phyloP scores from a whole-genome alignment of 352 stramenopile genomes.

The Aphanomyces astaci region DNA sequence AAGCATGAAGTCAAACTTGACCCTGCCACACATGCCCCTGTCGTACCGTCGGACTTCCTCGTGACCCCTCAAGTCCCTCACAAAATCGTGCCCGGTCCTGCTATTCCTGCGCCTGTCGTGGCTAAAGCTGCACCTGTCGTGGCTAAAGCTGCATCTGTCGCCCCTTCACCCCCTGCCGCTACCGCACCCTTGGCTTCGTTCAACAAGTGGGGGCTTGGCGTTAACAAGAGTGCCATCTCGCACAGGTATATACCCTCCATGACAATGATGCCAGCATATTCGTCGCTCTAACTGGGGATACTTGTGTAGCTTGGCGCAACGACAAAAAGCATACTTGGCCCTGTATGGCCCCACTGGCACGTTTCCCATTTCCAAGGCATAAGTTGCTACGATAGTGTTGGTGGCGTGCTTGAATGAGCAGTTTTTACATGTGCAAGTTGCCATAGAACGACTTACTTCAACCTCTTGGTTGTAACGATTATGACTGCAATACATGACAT shows the following conservation, averaged over 20 bases:
- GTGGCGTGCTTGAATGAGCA: too few species aligned
- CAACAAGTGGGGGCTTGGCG: slow-evolving; percentile 70
- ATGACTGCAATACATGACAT: too few species aligned
- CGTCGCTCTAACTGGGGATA: background rate
- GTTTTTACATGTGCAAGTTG: too few species aligned
- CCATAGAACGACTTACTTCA: too few species aligned
- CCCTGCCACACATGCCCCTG: slow-evolving; percentile 36
- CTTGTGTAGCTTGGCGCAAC: slow-evolving; percentile 57
- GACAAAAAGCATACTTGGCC: slow-evolving; percentile 78
- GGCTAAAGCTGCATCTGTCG: slow-evolving; percentile 25
- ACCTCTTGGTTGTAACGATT: too few species aligned
- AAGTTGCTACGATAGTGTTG: slow-evolving; percentile 23
- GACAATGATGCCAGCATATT: too few species aligned
- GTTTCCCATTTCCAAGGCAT: slow-evolving; percentile 42
- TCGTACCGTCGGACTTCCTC: slow-evolving; percentile 51
- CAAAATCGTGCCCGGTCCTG: slow-evolving; percentile 37
- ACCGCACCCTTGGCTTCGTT: slow-evolving; percentile 32
- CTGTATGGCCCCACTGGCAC: slow-evolving; percentile 76
- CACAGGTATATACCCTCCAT: slow-evolving; percentile 29
- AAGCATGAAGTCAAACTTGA: slow-evolving; percentile 60
- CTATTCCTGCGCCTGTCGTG: slow-evolving; percentile 32
- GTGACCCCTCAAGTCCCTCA: slow-evolving; percentile 55
- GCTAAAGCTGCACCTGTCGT: slow-evolving; percentile 27
- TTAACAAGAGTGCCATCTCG: slow-evolving; percentile 75
- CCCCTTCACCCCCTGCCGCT: slow-evolving; percentile 26